These are phyloP conservation scores for Boletus pseudopeckii DNA, from an alignment of 768 basidiomycete genomes.

Conservation along the genomic window DNA sequence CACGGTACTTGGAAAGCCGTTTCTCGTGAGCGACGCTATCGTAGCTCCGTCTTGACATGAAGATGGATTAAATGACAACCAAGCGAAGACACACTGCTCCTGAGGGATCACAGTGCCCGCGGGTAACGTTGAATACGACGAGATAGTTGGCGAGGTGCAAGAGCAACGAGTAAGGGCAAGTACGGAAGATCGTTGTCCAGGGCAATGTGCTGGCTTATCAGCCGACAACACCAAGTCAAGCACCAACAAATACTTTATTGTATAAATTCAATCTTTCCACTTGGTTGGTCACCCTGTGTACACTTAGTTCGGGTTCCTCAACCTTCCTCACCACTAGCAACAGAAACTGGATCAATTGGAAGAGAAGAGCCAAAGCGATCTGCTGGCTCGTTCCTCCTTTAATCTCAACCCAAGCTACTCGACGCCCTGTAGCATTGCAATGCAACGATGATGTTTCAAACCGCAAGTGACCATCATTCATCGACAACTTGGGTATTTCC, in stretches of 20 bases:
- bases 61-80: conserved; percentile 16
- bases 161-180: conserved; percentile 9
- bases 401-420: background rate
- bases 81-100: background rate
- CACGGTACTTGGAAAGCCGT: conserved; percentile 70
- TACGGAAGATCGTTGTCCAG: conserved; percentile 36
- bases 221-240: conserved; percentile 3
- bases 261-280: background rate
- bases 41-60: conserved; percentile 74
- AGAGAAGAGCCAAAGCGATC: background rate
- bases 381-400: background rate
- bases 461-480: background rate
- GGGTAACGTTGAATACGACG: background rate
- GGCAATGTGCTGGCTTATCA: background rate
- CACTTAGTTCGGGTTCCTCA: no score
- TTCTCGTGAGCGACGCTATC: conserved; percentile 67
- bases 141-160: background rate
- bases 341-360: background rate
- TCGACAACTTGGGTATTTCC: background rate
- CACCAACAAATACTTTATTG: conserved; percentile 23
- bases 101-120: conserved; percentile 3
- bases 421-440: background rate
- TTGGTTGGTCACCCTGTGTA: no score
- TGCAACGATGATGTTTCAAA: background rate
- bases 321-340: background rate